A percentile compares a stretch with the other conserved stretches of the same genome.
These are phyloP conservation scores for Noccaea caerulescens DNA, from an alignment of 345 rosid genomes.

Conservation along the genomic window DNA sequence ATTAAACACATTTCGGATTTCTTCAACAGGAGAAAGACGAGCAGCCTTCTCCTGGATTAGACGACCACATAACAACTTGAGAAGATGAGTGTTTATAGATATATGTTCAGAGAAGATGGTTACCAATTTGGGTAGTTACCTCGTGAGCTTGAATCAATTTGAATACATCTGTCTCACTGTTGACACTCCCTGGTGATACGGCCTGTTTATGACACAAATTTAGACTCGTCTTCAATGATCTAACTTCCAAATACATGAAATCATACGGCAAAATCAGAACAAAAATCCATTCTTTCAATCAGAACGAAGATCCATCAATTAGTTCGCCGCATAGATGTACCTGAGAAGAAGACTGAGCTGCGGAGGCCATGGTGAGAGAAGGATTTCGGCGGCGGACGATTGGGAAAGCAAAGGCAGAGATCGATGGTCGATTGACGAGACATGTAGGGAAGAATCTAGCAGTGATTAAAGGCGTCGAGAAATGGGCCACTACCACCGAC, in stretches of 20 bases:
- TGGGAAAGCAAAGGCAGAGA: constrained; percentile 39
- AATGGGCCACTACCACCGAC: constrained; percentile 37
- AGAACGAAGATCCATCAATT: background rate
- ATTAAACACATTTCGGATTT: constrained; percentile 70
- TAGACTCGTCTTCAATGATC: constrained; percentile 1
- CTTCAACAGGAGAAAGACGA: constrained; percentile 82
- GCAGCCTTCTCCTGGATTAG: constrained; percentile 73
- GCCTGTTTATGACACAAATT: constrained; percentile 50
- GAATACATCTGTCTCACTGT: constrained; percentile 55
- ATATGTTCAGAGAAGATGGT: background rate
- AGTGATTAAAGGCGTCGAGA: constrained; percentile 38
- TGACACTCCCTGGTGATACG: constrained; percentile 56
- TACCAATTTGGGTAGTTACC: constrained; percentile 44
- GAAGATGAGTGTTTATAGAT: background rate
- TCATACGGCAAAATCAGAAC: background rate
- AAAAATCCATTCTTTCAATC: background rate
- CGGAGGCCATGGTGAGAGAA: constrained; percentile 66
- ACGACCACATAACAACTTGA: background rate
- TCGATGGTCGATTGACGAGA: background rate
- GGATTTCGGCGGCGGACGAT: constrained; percentile 28
- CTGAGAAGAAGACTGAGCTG: constrained; percentile 67
- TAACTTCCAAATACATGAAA: constrained; percentile 18
- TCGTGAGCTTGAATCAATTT: constrained; percentile 82
- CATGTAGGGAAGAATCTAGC: constrained; percentile 22
- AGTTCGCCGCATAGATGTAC: constrained; percentile 35